Evolutionary conservation across 78 protist species (phyloP), one percentile per base, ranked within the genome.

Genomic region (Planoprotostelium fungivorum): DNA sequence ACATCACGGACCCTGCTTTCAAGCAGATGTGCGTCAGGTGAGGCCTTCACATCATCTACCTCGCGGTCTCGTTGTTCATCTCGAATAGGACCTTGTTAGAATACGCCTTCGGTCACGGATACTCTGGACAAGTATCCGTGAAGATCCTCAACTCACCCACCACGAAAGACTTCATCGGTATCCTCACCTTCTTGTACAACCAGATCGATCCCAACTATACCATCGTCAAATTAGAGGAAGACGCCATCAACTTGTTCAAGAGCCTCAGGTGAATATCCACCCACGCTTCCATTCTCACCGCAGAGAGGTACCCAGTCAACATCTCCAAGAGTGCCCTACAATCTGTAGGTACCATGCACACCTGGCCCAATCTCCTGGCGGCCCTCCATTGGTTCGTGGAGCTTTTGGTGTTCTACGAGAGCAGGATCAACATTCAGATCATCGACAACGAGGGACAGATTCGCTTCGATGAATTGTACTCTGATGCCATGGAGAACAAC

Each of bases 331-430:
- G 95, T 85, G 87, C 35, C 63, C 63, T 94, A 0, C 34, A 36
- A 29, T 35, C 90, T 29, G 95, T 93, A 29, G 95, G 94, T 35
- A 31, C 91, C 28, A 83, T 63, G 9, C 94, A 93, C 38, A 87
- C 93, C 1, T 93, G 92, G 94, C 95, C 95, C n/a, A 38, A 37
- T 36, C 31, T 94, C 23, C 84, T 94, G 35, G 96, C 95, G 5
- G 96, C 92, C 16, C 88, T 94, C 0, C 0, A 39, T 23, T 94
- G 96, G 96, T 36, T 94, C 37, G 89, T 93, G 0, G 96, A 94
- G 28, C 29, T 94, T 0, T 83, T 94, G 28, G 89, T 90, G 36
- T 36, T 38, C 31, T 63, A 85, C 0, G 36, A 0, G 29, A n/a
- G 29, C 37, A 31, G 31, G 28, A 36, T 23, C 1, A 31, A 38